A percentile compares a stretch with the other conserved stretches of the same genome.
These are phyloP conservation scores for Dothistroma septosporum DNA, from an alignment of 2,329 filamentous ascomycete species.

Conservation along the genomic window DNA sequence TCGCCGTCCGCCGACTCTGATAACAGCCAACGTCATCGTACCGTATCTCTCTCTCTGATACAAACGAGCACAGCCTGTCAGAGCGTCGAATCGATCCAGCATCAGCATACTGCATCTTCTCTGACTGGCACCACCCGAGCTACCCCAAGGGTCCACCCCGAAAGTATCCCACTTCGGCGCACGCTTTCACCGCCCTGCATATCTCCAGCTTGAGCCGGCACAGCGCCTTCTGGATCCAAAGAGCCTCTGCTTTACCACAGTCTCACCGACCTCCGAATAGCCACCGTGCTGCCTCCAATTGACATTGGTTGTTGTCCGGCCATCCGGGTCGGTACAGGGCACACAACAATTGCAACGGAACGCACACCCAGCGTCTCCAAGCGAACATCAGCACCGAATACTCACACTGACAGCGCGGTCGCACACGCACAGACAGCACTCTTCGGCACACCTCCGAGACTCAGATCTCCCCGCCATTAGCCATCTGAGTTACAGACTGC, in stretches of 20 bases:
- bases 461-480: slow-evolving; percentile 16
- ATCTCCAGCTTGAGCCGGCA: neutral
- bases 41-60: neutral
- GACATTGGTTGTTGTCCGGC: neutral
- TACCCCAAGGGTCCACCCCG: slow-evolving; percentile 1
- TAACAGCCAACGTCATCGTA: neutral
- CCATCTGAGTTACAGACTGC: slow-evolving; percentile 2
- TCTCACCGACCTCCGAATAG: slow-evolving; percentile 14
- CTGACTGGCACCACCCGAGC: neutral
- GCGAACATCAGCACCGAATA: slow-evolving; percentile 5
- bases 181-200: slow-evolving; percentile 7
- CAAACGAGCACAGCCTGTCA: neutral
- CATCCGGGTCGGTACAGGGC: neutral
- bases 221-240: neutral
- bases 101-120: neutral
- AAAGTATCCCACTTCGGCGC: slow-evolving; percentile 7
- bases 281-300: slow-evolving; percentile 3
- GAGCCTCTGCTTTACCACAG: neutral
- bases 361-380: neutral
- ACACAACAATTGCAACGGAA: neutral
- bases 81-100: neutral
- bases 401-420: slow-evolving; percentile 17
- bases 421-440: slow-evolving; percentile 10
- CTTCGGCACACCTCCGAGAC: slow-evolving; percentile 9
- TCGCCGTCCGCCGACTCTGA: neutral